Evolutionary conservation across 106 monocot genomes (phyloP).

Genomic region (Cymbidium sinense): DNA sequence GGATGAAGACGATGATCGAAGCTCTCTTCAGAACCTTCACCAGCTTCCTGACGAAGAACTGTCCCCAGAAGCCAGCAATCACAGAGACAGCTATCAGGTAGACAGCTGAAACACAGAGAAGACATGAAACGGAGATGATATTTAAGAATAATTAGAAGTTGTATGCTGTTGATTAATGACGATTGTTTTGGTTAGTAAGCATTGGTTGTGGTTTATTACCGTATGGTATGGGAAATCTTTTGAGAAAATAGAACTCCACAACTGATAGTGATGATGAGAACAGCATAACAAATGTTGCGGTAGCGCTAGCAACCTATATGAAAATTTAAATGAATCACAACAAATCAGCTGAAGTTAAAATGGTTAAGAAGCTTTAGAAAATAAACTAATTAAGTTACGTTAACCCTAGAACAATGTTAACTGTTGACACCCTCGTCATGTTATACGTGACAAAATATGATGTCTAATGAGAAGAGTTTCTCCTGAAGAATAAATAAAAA

Average conservation of each 20-base stretch:
- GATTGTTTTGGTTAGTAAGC: neutral
- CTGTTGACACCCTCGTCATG: too few species aligned
- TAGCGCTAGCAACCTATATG: constrained; percentile 82
- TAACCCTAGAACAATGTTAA: too few species aligned
- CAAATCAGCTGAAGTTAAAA: neutral
- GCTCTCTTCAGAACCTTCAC: constrained; percentile 65
- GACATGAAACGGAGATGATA: neutral
- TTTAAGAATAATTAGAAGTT: neutral
- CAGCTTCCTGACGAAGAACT: constrained; percentile 74
- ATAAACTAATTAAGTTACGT: too few species aligned
- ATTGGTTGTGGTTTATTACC: constrained; percentile 26
- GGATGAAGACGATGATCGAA: constrained; percentile 89
- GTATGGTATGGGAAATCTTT: constrained; percentile 89
- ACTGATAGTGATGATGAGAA: constrained; percentile 98
- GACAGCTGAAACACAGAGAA: constrained; percentile 38
- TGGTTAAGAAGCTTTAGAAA: neutral
- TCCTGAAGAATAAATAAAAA: too few species aligned
- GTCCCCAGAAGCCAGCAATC: constrained; percentile 93
- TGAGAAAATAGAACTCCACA: constrained; percentile 91
- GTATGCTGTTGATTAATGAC: neutral
- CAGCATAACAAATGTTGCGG: constrained; percentile 97
- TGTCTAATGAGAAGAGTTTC: too few species aligned
- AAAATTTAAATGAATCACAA: neutral
- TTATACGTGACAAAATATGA: too few species aligned
- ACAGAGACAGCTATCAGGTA: constrained; percentile 72